A percentile compares a stretch with the other conserved stretches of the same genome.
Conservation (phyloP, 2,329 filamentous ascomycete species). For the Aotearoamyces nothofagi region DNA sequence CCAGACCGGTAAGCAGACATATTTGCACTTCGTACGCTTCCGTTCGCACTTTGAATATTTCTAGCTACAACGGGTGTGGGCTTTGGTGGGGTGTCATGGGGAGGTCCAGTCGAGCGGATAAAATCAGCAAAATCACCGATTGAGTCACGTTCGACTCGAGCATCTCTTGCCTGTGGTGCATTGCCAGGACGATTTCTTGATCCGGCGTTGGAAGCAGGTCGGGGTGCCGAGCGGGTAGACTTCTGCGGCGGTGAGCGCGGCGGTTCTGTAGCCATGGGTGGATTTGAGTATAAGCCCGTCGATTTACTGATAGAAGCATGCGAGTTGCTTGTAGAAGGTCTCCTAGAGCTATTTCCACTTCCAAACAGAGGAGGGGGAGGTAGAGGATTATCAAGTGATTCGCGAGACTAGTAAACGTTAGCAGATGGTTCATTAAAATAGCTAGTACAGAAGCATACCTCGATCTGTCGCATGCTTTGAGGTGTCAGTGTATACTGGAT, state of each 20-base stretch:
- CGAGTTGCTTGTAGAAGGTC: slow-evolving; percentile 12
- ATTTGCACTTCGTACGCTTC: slow-evolving; percentile 14
- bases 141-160: slow-evolving; percentile 54
- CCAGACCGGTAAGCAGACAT: slow-evolving; percentile 7
- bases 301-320: slow-evolving; percentile 13
- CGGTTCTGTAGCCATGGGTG: too few species aligned
- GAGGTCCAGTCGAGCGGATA: slow-evolving; percentile 69
- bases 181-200: slow-evolving; percentile 11
- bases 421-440: too few species aligned
- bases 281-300: slow-evolving; percentile 10
- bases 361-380: slow-evolving; percentile 3
- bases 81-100: slow-evolving; percentile 16
- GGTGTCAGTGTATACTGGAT: slow-evolving; percentile 73
- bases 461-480: slow-evolving; percentile 61
- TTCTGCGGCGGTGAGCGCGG: too few species aligned
- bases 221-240: slow-evolving; percentile 5
- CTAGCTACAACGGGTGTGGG: slow-evolving; percentile 16
- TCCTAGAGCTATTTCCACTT: slow-evolving; percentile 5
- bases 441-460: slow-evolving; percentile 34
- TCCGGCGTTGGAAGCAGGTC: slow-evolving; percentile 7
- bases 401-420: too few species aligned
- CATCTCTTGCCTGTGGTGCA: slow-evolving; percentile 45
- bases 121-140: slow-evolving; percentile 79
- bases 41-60: slow-evolving; percentile 14
- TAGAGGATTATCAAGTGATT: neutral